These are phyloP conservation scores for Stylonectria norvegica DNA, from an alignment of 2,329 filamentous ascomycete genomes.

Conservation along the genomic window DNA sequence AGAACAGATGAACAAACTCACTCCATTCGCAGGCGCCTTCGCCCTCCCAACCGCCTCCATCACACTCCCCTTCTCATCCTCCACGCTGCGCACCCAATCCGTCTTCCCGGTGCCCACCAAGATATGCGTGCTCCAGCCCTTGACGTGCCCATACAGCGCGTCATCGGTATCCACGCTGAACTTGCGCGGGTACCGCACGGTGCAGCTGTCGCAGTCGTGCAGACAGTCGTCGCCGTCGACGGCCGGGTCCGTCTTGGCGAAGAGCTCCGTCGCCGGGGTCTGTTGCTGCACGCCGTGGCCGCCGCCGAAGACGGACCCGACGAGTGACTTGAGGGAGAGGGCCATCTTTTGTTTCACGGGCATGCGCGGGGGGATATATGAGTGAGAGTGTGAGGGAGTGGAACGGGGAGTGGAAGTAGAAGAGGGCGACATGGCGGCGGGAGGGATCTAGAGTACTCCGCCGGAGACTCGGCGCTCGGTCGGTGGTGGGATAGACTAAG, in stretches of 20 bases:
- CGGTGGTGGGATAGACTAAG: not conserved
- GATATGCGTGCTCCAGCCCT: slow-evolving; percentile 84
- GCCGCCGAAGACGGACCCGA: slow-evolving; percentile 30
- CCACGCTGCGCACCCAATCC: slow-evolving; percentile 89
- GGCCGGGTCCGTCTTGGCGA: slow-evolving; percentile 68
- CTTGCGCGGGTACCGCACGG: slow-evolving; percentile 67
- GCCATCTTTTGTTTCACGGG: slow-evolving; percentile 42
- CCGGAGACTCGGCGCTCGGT: too few relatives aligned
- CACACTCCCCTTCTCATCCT: slow-evolving; percentile 80
- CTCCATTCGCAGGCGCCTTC: slow-evolving; percentile 63
- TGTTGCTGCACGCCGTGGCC: slow-evolving; percentile 18
- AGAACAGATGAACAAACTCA: slow-evolving; percentile 39
- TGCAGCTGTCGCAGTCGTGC: slow-evolving; percentile 81
- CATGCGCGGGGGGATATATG: slow-evolving; percentile 22
- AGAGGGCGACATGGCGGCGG: slow-evolving; percentile 5
- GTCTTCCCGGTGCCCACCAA: slow-evolving; percentile 93
- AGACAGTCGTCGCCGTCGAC: slow-evolving; percentile 86
- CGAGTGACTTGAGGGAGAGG: slow-evolving; percentile 34
- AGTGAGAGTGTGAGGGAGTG: slow-evolving; percentile 6
- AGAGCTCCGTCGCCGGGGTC: slow-evolving; percentile 51
- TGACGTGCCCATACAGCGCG: slow-evolving; percentile 77
- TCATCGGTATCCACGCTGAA: slow-evolving; percentile 76
- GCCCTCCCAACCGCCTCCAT: slow-evolving; percentile 70
- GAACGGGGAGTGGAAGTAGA: slow-evolving; percentile 14
- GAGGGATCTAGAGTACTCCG: too few relatives aligned